These are phyloP conservation scores for Dacryopinax primogenitus DNA, from an alignment of 768 basidiomycete species.

Conservation along the genomic window DNA sequence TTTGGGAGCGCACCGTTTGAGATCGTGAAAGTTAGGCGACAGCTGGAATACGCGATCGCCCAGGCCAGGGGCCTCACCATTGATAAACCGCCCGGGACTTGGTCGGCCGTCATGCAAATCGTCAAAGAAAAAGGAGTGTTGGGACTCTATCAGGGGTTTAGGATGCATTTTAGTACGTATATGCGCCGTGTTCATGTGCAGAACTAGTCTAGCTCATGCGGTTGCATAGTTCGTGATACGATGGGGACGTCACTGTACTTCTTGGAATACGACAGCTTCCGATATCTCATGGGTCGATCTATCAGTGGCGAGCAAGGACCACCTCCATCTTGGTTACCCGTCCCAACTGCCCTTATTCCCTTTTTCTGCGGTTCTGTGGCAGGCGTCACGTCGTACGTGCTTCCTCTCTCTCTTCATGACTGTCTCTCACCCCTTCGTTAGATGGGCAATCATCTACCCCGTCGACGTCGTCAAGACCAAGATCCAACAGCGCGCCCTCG, in stretches of 20 bases:
- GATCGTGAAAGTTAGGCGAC: constrained; percentile 86
- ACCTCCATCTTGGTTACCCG: constrained; percentile 76
- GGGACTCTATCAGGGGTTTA: constrained; percentile 43
- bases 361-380: constrained; percentile 85
- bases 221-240: constrained; percentile 66
- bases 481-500: constrained; percentile 82
- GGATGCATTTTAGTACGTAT: constrained; percentile 59
- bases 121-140: constrained; percentile 30
- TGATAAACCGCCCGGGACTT: constrained; percentile 62
- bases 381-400: constrained; percentile 43
- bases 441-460: constrained; percentile 79
- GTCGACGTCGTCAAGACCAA: constrained; percentile 93
- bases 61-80: constrained; percentile 60
- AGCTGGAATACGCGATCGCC: constrained; percentile 85
- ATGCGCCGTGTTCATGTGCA: too few relatives aligned
- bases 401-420: not conserved
- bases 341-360: constrained; percentile 64
- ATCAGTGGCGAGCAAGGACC: constrained; percentile 67
- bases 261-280: constrained; percentile 84
- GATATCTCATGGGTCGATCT: constrained; percentile 67
- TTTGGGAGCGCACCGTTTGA: constrained; percentile 88
- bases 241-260: constrained; percentile 85
- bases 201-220: not conserved
- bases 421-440: not conserved
- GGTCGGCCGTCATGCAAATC: constrained; percentile 69